Conservation (phyloP, 768 basidiomycete species). For the Rhizopogon roseolus region DNA sequence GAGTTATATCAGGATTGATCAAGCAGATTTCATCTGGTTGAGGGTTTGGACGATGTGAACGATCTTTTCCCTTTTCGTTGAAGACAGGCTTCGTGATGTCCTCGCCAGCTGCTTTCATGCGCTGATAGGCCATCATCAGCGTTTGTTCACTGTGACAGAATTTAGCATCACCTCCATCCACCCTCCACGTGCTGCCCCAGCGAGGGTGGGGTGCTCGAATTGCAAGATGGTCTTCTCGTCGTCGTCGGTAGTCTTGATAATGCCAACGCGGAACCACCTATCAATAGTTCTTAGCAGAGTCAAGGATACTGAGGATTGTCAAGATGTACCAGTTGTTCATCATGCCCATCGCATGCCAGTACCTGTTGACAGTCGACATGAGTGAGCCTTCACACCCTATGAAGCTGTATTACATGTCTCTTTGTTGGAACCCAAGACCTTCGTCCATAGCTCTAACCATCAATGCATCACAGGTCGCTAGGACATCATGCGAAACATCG, state of each 20-base stretch:
- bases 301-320: background rate
- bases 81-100: constrained; percentile 42
- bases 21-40: constrained; percentile 27
- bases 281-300: background rate
- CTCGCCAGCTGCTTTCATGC: constrained; percentile 40
- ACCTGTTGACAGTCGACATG: constrained; percentile 11
- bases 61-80: background rate
- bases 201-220: constrained; percentile 59
- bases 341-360: constrained; percentile 56
- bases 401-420: constrained; percentile 40
- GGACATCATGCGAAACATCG: constrained; percentile 26
- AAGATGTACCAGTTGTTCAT: constrained; percentile 44
- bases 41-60: background rate
- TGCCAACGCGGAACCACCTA: constrained; percentile 55
- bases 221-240: constrained; percentile 21
- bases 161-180: constrained; percentile 49
- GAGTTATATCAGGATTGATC: constrained; percentile 39
- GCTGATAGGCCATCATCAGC: constrained; percentile 13
- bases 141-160: background rate
- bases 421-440: constrained; percentile 41
- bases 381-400: constrained; percentile 1
- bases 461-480: constrained; percentile 34
- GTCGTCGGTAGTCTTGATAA: constrained; percentile 31
- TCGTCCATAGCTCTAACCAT: constrained; percentile 56
- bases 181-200: constrained; percentile 41